Conservation (phyloP, 768 basidiomycete species). For the Suillus fuscotomentosus region DNA sequence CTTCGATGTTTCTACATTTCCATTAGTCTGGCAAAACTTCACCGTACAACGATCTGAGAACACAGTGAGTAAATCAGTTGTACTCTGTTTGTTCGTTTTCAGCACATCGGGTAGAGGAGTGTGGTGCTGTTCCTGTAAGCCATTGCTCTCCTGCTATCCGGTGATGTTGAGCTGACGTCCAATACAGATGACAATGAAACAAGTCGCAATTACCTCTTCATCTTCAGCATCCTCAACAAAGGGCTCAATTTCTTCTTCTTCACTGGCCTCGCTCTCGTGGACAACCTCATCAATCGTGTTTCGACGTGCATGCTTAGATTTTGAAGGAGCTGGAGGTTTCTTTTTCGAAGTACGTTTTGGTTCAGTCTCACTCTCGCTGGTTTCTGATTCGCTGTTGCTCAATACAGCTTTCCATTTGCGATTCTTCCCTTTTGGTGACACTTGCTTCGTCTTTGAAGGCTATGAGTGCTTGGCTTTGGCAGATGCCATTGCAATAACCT, state of each 20-base stretch:
- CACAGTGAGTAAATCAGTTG: no score
- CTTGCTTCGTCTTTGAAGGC: background rate
- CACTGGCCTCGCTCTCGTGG: background rate
- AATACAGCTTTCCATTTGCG: background rate
- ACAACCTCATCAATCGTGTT: background rate
- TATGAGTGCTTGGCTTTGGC: no score
- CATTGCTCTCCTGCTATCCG: no score
- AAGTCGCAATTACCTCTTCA: no score
- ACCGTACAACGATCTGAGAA: no score
- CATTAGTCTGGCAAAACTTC: no score
- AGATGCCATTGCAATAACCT: background rate
- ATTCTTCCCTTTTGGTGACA: background rate
- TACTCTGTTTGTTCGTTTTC: no score
- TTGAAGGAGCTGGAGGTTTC: background rate
- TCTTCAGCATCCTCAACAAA: background rate
- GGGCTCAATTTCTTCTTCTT: background rate
- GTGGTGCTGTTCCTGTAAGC: no score
- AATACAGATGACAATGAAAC: no score
- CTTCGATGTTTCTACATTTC: no score
- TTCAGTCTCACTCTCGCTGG: background rate
- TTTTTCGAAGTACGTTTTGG: background rate
- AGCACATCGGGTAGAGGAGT: no score
- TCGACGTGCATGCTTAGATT: background rate
- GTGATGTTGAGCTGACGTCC: no score
- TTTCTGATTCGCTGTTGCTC: background rate